Conservation (phyloP, 352 stramenopile genomes). For the Pythium pyrilobum region DNA sequence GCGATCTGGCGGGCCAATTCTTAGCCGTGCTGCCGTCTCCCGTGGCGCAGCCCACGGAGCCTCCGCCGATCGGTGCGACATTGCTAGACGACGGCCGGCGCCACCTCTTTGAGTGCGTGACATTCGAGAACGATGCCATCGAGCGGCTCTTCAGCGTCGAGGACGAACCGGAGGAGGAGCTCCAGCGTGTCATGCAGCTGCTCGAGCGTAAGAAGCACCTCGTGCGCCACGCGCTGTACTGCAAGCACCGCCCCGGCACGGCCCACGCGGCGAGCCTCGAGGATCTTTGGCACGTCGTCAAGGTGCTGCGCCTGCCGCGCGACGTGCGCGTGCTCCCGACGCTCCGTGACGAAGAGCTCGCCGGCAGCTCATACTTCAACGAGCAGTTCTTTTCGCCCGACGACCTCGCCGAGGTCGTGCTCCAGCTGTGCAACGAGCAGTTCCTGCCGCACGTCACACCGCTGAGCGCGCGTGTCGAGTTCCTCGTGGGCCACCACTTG, state of each 20-base stretch:
- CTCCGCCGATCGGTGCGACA: too few relatives aligned
- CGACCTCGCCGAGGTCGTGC: conserved; percentile 54
- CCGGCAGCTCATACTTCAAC: conserved; percentile 21
- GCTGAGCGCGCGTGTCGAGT: conserved; percentile 58
- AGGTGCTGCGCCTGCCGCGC: conserved; percentile 45
- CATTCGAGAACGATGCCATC: conserved; percentile 49
- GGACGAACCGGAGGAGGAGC: conserved; percentile 37
- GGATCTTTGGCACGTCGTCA: conserved; percentile 67
- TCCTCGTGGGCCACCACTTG: conserved; percentile 46
- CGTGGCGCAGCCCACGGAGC: background rate
- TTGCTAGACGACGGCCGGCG: conserved; percentile 28
- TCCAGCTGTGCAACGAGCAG: conserved; percentile 76
- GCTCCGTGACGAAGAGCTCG: conserved; percentile 50
- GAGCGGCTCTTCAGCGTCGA: conserved; percentile 56
- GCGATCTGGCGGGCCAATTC: conserved; percentile 43
- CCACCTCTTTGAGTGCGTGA: conserved; percentile 57
- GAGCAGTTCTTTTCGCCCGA: conserved; percentile 60
- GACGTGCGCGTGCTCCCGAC: conserved; percentile 55
- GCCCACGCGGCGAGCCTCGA: conserved; percentile 52
- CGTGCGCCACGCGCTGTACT: conserved; percentile 50
- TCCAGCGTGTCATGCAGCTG: conserved; percentile 29
- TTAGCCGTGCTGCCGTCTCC: background rate
- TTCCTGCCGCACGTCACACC: conserved; percentile 48
- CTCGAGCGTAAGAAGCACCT: conserved; percentile 52
- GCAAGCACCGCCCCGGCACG: conserved; percentile 28